These are phyloP conservation scores for Metrosideros polymorpha DNA, from an alignment of 441 rosid species.

Conservation along the genomic window DNA sequence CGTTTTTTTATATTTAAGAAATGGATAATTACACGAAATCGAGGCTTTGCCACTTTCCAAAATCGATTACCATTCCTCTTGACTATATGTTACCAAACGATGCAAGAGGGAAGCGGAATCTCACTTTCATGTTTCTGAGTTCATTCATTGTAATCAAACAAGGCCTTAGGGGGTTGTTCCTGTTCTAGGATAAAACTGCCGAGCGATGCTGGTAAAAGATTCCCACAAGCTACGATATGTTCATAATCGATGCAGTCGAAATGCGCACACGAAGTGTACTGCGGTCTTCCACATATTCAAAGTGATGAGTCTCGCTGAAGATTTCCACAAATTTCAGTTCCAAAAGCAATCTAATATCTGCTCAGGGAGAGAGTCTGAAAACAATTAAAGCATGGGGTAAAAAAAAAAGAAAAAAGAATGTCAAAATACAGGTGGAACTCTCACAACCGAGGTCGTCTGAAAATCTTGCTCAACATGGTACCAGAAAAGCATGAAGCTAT, in stretches of 20 bases:
- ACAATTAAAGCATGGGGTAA: neutral
- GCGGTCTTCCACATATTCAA: neutral
- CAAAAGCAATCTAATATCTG: neutral
- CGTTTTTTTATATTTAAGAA: no score
- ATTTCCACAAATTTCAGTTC: neutral
- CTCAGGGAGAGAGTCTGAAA: neutral
- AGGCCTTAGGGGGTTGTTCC: neutral
- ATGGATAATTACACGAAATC: no score
- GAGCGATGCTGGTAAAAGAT: neutral
- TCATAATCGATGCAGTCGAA: neutral
- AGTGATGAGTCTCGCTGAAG: neutral
- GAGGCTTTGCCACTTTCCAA: no score
- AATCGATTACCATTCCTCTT: no score
- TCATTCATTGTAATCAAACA: no score
- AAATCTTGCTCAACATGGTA: neutral
- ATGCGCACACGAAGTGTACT: neutral
- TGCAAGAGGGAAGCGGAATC: neutral
- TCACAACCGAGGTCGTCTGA: neutral
- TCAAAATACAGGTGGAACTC: neutral
- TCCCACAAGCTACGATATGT: neutral
- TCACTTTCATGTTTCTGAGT: no score
- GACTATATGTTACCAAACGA: neutral
- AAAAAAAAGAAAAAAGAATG: neutral
- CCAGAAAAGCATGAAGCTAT: neutral
- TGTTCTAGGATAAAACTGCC: neutral